phyloP scores from a whole-genome alignment of 164 flowering plant species.

The Tetracentron sinense region DNA sequence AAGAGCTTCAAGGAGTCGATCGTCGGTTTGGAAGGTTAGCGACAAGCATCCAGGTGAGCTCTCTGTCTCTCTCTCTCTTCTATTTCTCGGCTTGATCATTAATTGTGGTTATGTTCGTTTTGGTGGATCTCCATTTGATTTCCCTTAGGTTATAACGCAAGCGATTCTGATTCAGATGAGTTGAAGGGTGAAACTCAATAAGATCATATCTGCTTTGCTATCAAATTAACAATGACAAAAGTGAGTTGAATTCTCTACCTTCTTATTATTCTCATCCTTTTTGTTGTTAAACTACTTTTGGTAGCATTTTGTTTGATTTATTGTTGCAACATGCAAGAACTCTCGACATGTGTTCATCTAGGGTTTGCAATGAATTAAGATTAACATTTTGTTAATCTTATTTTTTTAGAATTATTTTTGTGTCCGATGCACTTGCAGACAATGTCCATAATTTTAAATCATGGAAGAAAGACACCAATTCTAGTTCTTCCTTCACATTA shows the following conservation, averaged over 20 bases:
- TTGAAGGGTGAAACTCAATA: slow-evolving; percentile 24
- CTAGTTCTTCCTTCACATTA: too few relatives aligned
- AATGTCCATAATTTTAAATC: background rate
- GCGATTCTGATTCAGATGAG: slow-evolving; percentile 81
- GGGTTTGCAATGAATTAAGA: too few relatives aligned
- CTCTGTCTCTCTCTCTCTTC: background rate
- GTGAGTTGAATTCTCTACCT: slow-evolving; percentile 22
- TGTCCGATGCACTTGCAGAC: too few relatives aligned
- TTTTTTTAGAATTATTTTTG: too few relatives aligned
- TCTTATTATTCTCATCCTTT: background rate
- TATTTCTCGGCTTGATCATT: background rate
- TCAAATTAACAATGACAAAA: background rate
- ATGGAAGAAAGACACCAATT: too few relatives aligned
- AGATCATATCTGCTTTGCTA: slow-evolving; percentile 1
- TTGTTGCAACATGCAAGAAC: background rate
- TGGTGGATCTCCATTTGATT: slow-evolving; percentile 1
- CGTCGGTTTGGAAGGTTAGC: too few relatives aligned
- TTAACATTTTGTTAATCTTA: too few relatives aligned
- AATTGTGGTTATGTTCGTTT: background rate
- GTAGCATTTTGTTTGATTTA: background rate
- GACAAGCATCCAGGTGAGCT: slow-evolving; percentile 68
- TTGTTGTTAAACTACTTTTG: background rate
- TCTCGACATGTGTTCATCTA: too few relatives aligned
- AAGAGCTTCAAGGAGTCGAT: slow-evolving; percentile 64
- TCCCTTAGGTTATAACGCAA: slow-evolving; percentile 61